Evolutionary conservation across 2,329 filamentous ascomycete species (phyloP), one percentile per base, ranked within the genome.

Genomic region (Hypoxylon sp.): DNA sequence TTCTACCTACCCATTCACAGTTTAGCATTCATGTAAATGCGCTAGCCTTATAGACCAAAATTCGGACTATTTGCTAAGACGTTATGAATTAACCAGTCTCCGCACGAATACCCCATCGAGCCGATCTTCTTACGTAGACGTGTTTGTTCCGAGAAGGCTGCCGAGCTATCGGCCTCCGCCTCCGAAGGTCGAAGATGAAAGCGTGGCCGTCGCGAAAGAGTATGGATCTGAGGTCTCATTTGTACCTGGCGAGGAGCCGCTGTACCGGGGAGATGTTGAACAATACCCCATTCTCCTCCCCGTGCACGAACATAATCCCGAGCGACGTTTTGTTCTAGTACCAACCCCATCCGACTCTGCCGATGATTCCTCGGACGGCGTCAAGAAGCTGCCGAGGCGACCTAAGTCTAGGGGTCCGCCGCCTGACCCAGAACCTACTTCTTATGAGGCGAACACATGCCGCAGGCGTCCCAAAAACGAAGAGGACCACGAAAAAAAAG

Each of bases 171-270:
- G 80, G 73, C 88, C 89, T 5, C 90, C 89, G 1, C 81, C 82
- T 17, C 89, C 90, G 3, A 87, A 77, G 34, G 89, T 90, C 49
- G 91, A 94, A 74, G 90, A 93, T 73, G 91, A 92, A 74, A 79
- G 74, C 15, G 82, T 80, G 13, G 86, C 90, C 6, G 76, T 92
- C 37, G 84, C 84, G 5, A 87, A 83, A 73, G 91, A 93, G 73
- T 77, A 85, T 70, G 80, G 81, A 24, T 76, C 77, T 26, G 69
- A 72, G 32, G 68, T 76, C 34, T 62, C 75, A 37, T 69, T 68
- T 52, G 74, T 69, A 44, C 71, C 67, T 56, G 81, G 79, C 59
- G 88, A 89, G 68, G 86, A 89, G 60, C 82, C 85, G 26, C 81
- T 82, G 51, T 83, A 84, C 59, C 85, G 85, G 59, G 91, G 91